Evolutionary conservation across 495 filamentous ascomycete genomes (phyloP), one percentile per base, ranked within the genome.

Genomic region (Neurospora sp.): DNA sequence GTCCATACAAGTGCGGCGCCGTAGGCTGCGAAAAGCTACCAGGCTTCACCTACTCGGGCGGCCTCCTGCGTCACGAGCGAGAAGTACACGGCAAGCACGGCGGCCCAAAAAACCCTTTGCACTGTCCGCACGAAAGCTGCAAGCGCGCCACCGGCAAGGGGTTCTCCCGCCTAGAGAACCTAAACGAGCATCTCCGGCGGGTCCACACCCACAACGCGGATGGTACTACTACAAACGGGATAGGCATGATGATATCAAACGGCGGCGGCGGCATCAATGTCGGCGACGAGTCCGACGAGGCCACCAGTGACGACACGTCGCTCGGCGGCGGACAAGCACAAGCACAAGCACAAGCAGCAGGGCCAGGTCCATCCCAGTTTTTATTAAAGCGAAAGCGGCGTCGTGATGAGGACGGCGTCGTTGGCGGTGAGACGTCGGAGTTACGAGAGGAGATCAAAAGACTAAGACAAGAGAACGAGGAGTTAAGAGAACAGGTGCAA

Each of bases 1-100:
- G 94, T 20, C 94, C 94, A 0, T 97, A 97, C 82, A 91, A 93
- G 73, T 98, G 94, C 80, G 81, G 81, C 35, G 88, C 91, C 37
- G 85, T 86, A 17, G 89, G 88, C 22, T 98, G 94, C 79, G 92
- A 94, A 74, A 97, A 97, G 75, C 87, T 97, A 0, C 91, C 92
- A 74, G 94, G 94, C 22, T 97, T 98, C 82, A 97, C 94, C 16
- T 98, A 97, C 80, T 93, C 91, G 0, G 94, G 94, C 27, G 94
- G 94, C 10, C 88, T 98, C 3, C 81, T 94, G 9, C 88, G 94
- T 4, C 94, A 98, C 83, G 90, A 96, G 79, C 89, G 94, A 69
- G 94, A 98, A 81, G 93, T 97, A 1, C 94, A 98, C 81, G 90
- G 89, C 77, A 92, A 93, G 81, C 90, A 94, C 77, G 91, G 92